Evolutionary conservation across 2,329 filamentous ascomycete genomes (phyloP), one percentile per base, ranked within the genome.

Genomic region (Hypoxylon sp.): DNA sequence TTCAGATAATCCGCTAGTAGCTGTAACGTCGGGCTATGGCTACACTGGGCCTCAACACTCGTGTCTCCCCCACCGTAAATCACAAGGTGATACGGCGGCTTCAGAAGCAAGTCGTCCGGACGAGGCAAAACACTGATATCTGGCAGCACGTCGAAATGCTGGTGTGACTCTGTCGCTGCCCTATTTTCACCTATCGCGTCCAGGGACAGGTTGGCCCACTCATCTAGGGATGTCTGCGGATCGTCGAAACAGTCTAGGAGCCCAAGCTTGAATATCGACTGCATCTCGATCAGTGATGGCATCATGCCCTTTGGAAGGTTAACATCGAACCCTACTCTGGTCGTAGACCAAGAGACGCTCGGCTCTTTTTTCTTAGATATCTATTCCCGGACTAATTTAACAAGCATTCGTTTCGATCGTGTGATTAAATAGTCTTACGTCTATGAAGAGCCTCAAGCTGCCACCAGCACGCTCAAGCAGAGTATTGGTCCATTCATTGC

Each of bases 31-130:
- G 80, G 80, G 44, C 80, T 81, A 73, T 87, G 85, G 53, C 83
- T 86, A 55, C 81, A 80, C 53, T 85, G 80, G 10, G 87, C 74
- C 52, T 82, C 80, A 9, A 86, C 77, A 22, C 71, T 73, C 8
- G 71, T 67, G 5, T 67, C 71, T 17, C 76, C 74, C 10, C 72
- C 69, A 9, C 77, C 74, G 19, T 76, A 71, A 3, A 87, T 76
- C 13, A 80, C 78, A 5, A 87, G 76, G 58, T 85, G 79, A 69
- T 87, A 87, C 0, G 85, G 85, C 1, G 85, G 82, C 33, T 77
- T 80, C 8, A 80, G 76, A 13, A 85, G 78, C 9, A 87, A 76
- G n/a, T 84, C 80, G 52, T 85, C 83, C 0, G 85, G 85, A 1
- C 83, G 78, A 3, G 82, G 80, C 10, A 87, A 73, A 0, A 78